Percentiles rank a stretch among this genome's conserved stretches.
phyloP scores from a whole-genome alignment of 2,329 filamentous ascomycete genomes.

The Arthroderma uncinatum region DNA sequence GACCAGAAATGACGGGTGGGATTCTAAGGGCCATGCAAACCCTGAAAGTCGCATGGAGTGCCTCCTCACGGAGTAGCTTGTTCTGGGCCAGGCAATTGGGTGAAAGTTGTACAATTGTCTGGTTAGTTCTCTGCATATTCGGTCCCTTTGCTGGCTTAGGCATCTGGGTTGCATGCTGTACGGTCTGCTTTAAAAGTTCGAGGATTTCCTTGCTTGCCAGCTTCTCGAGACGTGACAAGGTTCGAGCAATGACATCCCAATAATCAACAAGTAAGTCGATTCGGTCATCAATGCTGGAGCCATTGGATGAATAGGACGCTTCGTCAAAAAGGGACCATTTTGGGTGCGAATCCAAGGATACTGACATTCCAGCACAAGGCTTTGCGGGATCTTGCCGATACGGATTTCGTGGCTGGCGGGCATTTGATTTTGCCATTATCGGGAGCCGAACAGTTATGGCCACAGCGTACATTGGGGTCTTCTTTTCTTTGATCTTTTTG shows the following conservation, averaged over 20 bases:
- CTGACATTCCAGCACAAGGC: slow-evolving; percentile 24
- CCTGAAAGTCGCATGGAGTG: slow-evolving; percentile 38
- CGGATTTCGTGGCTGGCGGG: slow-evolving; percentile 27
- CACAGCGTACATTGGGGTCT: slow-evolving; percentile 50
- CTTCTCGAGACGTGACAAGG: slow-evolving; percentile 43
- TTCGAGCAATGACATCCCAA: slow-evolving; percentile 49
- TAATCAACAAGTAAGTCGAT: slow-evolving; percentile 47
- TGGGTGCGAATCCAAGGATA: slow-evolving; percentile 34
- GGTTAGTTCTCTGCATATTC: slow-evolving; percentile 39
- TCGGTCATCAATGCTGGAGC: slow-evolving; percentile 42
- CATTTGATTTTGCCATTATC: slow-evolving; percentile 25
- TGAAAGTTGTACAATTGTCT: slow-evolving; percentile 40
- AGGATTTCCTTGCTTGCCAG: slow-evolving; percentile 43
- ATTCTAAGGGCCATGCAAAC: slow-evolving; percentile 46
- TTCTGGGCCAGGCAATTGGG: slow-evolving; percentile 38
- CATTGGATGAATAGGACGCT: slow-evolving; percentile 34
- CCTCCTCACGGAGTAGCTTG: slow-evolving; percentile 38
- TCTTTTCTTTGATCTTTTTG: slow-evolving; percentile 41
- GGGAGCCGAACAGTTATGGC: slow-evolving; percentile 47
- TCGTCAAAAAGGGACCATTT: slow-evolving; percentile 32
- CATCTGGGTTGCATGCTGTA: slow-evolving; percentile 30
- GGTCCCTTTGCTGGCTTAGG: slow-evolving; percentile 37
- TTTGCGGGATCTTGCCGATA: slow-evolving; percentile 21
- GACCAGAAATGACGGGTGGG: slow-evolving; percentile 46
- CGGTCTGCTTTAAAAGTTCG: slow-evolving; percentile 39